Evolutionary conservation across 768 basidiomycete species (phyloP).

Genomic region (Pleurotus tuoliensis): DNA sequence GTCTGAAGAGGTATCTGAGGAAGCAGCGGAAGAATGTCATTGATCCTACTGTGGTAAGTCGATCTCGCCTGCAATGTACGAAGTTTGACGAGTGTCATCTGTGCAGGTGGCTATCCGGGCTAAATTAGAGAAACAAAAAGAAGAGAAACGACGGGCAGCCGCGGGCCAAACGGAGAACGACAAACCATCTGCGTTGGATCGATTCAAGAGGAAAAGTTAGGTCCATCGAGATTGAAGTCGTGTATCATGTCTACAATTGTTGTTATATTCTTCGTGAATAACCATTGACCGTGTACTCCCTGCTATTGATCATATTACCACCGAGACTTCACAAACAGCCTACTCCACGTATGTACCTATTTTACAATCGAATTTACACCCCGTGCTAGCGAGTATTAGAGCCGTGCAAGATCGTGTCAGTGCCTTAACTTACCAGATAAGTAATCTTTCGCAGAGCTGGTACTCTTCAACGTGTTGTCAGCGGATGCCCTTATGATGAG

Average conservation of each 20-base stretch:
- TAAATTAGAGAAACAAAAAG: slow-evolving; percentile 58
- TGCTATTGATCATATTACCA: too few species aligned
- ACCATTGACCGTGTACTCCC: too few species aligned
- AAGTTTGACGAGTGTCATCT: background rate
- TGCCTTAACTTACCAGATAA: slow-evolving; percentile 44
- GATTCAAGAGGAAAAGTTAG: slow-evolving; percentile 28
- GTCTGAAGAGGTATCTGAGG: slow-evolving; percentile 78
- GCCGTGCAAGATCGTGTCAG: slow-evolving; percentile 33
- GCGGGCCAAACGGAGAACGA: slow-evolving; percentile 24
- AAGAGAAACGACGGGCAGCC: slow-evolving; percentile 35
- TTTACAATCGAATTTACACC: slow-evolving; percentile 37
- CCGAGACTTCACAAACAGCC: background rate
- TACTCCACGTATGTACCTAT: slow-evolving; percentile 15
- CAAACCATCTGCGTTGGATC: slow-evolving; percentile 37
- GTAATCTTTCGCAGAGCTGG: slow-evolving; percentile 73
- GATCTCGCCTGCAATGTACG: background rate
- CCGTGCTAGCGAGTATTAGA: slow-evolving; percentile 38
- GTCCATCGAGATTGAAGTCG: background rate
- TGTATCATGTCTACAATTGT: too few species aligned
- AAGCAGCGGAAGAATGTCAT: slow-evolving; percentile 96
- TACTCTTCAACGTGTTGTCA: slow-evolving; percentile 39
- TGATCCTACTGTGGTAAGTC: slow-evolving; percentile 67
- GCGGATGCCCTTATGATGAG: background rate
- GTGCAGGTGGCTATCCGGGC: slow-evolving; percentile 57
- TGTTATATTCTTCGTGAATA: too few species aligned